Evolutionary conservation across 352 stramenopile species (phyloP).

Genomic region (Phytophthora fragariaefolia): DNA sequence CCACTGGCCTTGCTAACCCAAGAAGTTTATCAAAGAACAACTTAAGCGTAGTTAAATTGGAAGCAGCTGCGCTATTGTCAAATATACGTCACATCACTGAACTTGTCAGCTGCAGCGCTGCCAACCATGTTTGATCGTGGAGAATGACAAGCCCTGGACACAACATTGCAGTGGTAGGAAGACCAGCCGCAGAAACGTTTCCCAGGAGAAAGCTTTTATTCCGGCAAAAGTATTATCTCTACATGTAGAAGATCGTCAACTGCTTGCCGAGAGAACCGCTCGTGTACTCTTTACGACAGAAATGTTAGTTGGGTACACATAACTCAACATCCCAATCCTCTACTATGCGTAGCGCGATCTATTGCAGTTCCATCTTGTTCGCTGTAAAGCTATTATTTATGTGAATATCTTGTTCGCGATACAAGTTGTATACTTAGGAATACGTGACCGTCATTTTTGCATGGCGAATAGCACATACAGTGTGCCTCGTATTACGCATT

Average conservation of each 20-base stretch:
- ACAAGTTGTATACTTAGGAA: neutral
- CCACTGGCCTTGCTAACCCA: too few relatives aligned
- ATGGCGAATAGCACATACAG: neutral
- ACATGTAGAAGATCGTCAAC: neutral
- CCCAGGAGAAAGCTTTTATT: too few relatives aligned
- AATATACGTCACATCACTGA: too few relatives aligned
- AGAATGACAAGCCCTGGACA: neutral
- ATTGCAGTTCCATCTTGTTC: neutral
- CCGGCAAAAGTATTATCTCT: neutral
- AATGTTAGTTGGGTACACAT: neutral
- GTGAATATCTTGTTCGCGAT: too few relatives aligned
- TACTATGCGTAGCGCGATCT: neutral
- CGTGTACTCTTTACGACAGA: slow-evolving; percentile 9
- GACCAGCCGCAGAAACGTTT: neutral
- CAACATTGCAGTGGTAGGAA: neutral
- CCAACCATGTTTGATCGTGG: neutral
- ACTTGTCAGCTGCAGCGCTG: too few relatives aligned
- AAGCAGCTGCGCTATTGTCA: too few relatives aligned
- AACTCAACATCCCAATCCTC: neutral
- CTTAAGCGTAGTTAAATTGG: too few relatives aligned
- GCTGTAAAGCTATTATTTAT: neutral
- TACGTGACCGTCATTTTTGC: neutral
- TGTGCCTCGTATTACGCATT: too few relatives aligned
- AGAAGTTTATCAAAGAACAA: too few relatives aligned
- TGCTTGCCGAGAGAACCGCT: neutral